Conservation (phyloP, 495 filamentous ascomycete species). For the Hyaloscypha hepaticicola region DNA sequence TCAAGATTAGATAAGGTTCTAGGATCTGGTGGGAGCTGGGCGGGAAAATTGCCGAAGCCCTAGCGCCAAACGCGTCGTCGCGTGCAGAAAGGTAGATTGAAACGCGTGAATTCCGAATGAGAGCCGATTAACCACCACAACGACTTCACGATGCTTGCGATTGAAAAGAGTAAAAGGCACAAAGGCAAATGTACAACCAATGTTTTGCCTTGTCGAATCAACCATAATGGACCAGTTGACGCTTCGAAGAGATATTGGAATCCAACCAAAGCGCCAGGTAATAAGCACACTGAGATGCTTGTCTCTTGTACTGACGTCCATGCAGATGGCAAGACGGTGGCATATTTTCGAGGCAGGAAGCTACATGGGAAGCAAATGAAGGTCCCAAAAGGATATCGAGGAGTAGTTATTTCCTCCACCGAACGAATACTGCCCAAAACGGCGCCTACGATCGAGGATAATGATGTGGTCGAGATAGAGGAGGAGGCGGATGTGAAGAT, state of each 20-base stretch:
- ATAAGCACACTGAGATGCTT: not conserved
- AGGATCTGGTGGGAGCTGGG: not conserved
- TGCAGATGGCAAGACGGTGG: slow-evolving; percentile 46
- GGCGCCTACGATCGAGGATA: slow-evolving; percentile 32
- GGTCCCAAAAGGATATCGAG: slow-evolving; percentile 75
- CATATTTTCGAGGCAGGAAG: slow-evolving; percentile 83
- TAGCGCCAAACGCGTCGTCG: not conserved
- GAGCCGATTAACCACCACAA: not conserved
- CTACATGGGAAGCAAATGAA: slow-evolving; percentile 65
- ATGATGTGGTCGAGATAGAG: slow-evolving; percentile 47
- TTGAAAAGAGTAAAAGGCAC: slow-evolving; percentile 28
- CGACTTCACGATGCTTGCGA: slow-evolving; percentile 24
- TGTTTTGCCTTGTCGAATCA: slow-evolving; percentile 79
- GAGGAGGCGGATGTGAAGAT: slow-evolving; percentile 56
- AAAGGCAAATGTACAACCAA: slow-evolving; percentile 61
- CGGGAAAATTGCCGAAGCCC: not conserved
- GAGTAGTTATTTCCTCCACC: slow-evolving; percentile 44
- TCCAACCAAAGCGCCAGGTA: slow-evolving; percentile 42
- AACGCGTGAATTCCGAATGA: not conserved
- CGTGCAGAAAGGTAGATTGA: not conserved
- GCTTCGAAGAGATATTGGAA: slow-evolving; percentile 71
- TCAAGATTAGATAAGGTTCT: not conserved
- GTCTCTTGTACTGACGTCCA: not conserved
- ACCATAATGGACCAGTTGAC: slow-evolving; percentile 72
- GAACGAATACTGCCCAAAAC: slow-evolving; percentile 26